These are phyloP conservation scores for Lachancea quebecensis DNA, from an alignment of 805 yeast genomes.

Conservation along the genomic window DNA sequence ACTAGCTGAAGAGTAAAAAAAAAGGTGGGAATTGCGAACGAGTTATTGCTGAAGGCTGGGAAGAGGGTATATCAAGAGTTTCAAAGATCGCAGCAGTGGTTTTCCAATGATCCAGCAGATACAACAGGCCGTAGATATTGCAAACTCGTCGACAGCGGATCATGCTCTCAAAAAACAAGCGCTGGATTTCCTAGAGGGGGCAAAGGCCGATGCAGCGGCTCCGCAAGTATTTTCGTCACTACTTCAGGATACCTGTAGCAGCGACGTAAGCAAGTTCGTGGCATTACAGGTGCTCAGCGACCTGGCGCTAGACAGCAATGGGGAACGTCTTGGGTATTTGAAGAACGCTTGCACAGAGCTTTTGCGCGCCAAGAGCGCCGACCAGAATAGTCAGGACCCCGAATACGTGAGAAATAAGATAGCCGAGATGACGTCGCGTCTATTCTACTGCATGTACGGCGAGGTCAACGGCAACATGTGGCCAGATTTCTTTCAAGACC, in stretches of 20 bases:
- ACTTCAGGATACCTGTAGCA: slow-evolving; percentile 19
- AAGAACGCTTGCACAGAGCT: slow-evolving; percentile 21
- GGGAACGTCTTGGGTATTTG: slow-evolving; percentile 15
- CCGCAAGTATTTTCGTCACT: slow-evolving; percentile 23
- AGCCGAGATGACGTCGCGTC: slow-evolving; percentile 28
- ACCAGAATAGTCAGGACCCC: slow-evolving; percentile 17
- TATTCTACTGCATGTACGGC: slow-evolving; percentile 30
- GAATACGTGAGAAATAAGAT: slow-evolving; percentile 31
- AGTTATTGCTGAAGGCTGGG: background rate
- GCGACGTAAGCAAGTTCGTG: slow-evolving; percentile 28
- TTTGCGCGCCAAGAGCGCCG: slow-evolving; percentile 18
- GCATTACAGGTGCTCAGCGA: slow-evolving; percentile 29
- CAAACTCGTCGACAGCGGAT: slow-evolving; percentile 64
- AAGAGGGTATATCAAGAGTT: background rate
- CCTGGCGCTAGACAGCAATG: slow-evolving; percentile 11
- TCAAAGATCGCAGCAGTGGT: background rate
- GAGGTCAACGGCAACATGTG: slow-evolving; percentile 27
- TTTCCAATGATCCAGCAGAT: slow-evolving; percentile 42
- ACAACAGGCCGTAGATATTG: slow-evolving; percentile 82
- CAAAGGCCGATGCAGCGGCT: slow-evolving; percentile 23
- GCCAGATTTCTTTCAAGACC: slow-evolving; percentile 28
- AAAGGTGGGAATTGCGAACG: no score
- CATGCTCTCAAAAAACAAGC: slow-evolving; percentile 53
- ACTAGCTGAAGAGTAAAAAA: no score
- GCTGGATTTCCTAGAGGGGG: slow-evolving; percentile 26